Conservation (phyloP, 169 alveolate species). For the Eimeria nieschulzi region DNA sequence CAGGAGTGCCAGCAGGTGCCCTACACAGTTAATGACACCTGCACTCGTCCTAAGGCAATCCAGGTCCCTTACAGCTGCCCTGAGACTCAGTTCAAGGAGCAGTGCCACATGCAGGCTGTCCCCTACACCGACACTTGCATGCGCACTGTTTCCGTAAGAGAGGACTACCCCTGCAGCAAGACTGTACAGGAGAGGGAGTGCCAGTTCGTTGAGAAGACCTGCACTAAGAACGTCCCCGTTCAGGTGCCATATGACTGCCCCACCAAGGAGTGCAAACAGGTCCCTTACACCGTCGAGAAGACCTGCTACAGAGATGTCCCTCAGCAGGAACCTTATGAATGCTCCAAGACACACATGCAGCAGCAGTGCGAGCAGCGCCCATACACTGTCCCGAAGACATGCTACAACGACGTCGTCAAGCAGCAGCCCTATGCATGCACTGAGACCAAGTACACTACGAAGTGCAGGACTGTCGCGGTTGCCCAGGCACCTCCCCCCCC, state of each 20-base stretch:
- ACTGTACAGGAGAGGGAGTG: slow-evolving; percentile 41
- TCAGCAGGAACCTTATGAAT: slow-evolving; percentile 43
- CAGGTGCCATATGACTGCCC: slow-evolving; percentile 65
- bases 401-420: slow-evolving; percentile 66
- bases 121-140: slow-evolving; percentile 65
- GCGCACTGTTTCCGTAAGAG: slow-evolving; percentile 44
- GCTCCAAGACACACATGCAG: slow-evolving; percentile 43
- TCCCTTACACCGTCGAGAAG: slow-evolving; percentile 47
- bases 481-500: slow-evolving; percentile 24
- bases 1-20: slow-evolving; percentile 63
- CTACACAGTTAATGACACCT: slow-evolving; percentile 10
- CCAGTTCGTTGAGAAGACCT: slow-evolving; percentile 38
- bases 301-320: slow-evolving; percentile 54
- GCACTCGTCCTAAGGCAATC: slow-evolving; percentile 41
- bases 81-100: slow-evolving; percentile 45
- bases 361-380: slow-evolving; percentile 46
- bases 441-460: slow-evolving; percentile 51
- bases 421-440: slow-evolving; percentile 68
- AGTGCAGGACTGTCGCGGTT: background rate
- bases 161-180: slow-evolving; percentile 70
- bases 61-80: slow-evolving; percentile 73
- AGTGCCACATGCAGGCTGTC: slow-evolving; percentile 58
- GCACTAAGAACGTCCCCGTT: slow-evolving; percentile 50
- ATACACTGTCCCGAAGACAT: slow-evolving; percentile 54
- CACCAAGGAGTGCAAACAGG: slow-evolving; percentile 52